phyloP scores from a whole-genome alignment of 2,329 filamentous ascomycete genomes.

The Beauveria sp. region DNA sequence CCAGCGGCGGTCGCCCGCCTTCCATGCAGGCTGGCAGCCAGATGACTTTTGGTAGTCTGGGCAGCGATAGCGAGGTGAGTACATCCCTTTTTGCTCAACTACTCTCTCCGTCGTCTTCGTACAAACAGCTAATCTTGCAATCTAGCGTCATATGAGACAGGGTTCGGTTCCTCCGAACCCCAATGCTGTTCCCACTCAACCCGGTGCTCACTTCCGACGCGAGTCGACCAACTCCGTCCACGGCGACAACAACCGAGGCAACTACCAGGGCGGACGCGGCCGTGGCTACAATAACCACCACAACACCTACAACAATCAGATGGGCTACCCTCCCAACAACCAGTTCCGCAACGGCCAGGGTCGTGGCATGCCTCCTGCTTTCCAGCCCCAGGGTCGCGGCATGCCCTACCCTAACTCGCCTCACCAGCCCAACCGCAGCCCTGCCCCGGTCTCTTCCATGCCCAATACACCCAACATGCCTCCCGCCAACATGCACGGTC shows the following conservation, averaged over 20 bases:
- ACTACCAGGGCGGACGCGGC: conserved; percentile 44
- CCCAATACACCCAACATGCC: conserved; percentile 64
- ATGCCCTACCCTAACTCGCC: conserved; percentile 54
- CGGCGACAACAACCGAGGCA: conserved; percentile 42
- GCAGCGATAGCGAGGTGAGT: conserved; percentile 73
- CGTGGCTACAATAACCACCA: conserved; percentile 37
- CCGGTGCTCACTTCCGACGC: conserved; percentile 69
- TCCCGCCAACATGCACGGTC: conserved; percentile 43
- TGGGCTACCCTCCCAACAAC: conserved; percentile 37
- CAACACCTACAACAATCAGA: conserved; percentile 36
- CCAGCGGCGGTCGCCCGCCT: conserved; percentile 79
- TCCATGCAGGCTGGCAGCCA: conserved; percentile 62
- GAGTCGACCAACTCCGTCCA: conserved; percentile 81
- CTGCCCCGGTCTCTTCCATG: conserved; percentile 57
- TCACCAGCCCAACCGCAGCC: conserved; percentile 53
- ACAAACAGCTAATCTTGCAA: conserved; percentile 2
- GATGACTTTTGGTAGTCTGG: conserved; percentile 78
- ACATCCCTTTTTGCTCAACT: not conserved
- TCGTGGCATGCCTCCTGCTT: conserved; percentile 44
- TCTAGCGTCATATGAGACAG: conserved; percentile 61
- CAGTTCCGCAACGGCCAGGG: conserved; percentile 38
- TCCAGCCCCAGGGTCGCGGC: conserved; percentile 36
- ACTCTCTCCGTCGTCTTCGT: conserved; percentile 9
- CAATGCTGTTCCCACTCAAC: conserved; percentile 53
- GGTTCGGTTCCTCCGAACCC: conserved; percentile 55